Conservation (phyloP, 345 rosid genomes). For the Cardiospermum halicacabum region DNA sequence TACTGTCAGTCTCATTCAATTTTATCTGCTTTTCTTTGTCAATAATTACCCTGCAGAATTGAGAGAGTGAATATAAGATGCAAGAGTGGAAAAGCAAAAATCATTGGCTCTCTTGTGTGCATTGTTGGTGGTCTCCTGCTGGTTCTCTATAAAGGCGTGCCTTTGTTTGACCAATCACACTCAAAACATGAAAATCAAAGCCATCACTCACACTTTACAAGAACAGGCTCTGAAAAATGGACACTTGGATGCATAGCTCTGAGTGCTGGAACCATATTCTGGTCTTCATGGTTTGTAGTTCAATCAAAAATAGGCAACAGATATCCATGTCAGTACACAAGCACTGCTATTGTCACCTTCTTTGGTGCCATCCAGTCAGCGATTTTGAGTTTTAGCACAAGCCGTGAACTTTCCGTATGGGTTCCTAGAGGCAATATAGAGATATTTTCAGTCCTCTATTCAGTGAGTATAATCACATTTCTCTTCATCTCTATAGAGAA, state of each 20-base stretch:
- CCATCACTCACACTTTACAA: constrained; percentile 11
- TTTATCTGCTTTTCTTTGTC: background rate
- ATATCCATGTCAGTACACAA: constrained; percentile 53
- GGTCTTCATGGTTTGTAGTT: constrained; percentile 59
- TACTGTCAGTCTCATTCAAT: background rate
- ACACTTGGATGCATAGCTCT: constrained; percentile 39
- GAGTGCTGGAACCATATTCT: constrained; percentile 38
- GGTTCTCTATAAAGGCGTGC: constrained; percentile 40
- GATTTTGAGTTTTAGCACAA: constrained; percentile 27
- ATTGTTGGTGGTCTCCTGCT: constrained; percentile 39
- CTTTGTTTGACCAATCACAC: constrained; percentile 31
- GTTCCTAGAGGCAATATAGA: constrained; percentile 35
- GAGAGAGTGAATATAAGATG: constrained; percentile 36
- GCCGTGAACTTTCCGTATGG: constrained; percentile 43
- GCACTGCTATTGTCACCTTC: constrained; percentile 59
- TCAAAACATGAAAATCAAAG: background rate
- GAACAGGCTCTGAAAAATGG: constrained; percentile 34
- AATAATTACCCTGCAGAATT: constrained; percentile 30
- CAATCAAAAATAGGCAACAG: constrained; percentile 45
- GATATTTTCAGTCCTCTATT: constrained; percentile 38
- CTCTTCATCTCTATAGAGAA: too few relatives aligned
- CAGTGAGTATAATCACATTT: constrained; percentile 30
- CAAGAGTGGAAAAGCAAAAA: constrained; percentile 40
- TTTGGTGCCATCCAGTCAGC: constrained; percentile 62
- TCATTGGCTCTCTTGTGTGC: constrained; percentile 37